Conservation (phyloP, 345 rosid genomes). For the Moricandia moricandioides region DNA sequence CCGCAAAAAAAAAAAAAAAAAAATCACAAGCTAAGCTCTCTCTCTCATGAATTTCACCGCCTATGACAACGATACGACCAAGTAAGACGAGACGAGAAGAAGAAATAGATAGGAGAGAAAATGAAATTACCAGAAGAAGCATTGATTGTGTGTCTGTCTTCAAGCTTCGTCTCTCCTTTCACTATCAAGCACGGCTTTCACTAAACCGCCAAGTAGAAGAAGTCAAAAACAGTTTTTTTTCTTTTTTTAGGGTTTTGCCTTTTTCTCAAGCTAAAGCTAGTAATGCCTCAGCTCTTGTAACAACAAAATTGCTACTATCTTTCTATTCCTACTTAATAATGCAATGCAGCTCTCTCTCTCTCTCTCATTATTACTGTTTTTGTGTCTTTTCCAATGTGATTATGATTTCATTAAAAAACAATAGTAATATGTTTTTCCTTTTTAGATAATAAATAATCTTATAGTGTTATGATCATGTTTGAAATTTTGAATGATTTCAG, state of each 20-base stretch:
- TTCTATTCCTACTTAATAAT: neutral
- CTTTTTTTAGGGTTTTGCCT: slow-evolving; percentile 13
- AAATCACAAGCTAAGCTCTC: slow-evolving; percentile 3
- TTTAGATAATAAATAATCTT: neutral
- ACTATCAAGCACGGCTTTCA: slow-evolving; percentile 29
- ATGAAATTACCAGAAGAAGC: slow-evolving; percentile 20
- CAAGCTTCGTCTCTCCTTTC: slow-evolving; percentile 34
- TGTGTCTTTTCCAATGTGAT: slow-evolving; percentile 30
- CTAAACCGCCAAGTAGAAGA: slow-evolving; percentile 6
- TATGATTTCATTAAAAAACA: slow-evolving; percentile 1
- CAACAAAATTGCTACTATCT: slow-evolving; percentile 24
- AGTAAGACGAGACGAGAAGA: neutral
- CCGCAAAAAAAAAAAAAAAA: neutral
- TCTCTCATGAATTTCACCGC: slow-evolving; percentile 31
- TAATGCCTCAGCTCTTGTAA: neutral
- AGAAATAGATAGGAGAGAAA: neutral
- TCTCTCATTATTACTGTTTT: neutral
- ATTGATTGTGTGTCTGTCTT: slow-evolving; percentile 22
- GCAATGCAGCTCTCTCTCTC: neutral
- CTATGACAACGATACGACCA: slow-evolving; percentile 24
- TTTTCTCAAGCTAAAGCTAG: neutral
- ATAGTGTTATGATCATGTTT: neutral
- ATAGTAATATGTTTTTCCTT: neutral
- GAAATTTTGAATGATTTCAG: slow-evolving; percentile 18
- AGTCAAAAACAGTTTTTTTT: neutral